These are phyloP conservation scores for Alternaria solani DNA, from an alignment of 2,329 filamentous ascomycete species.

Conservation along the genomic window DNA sequence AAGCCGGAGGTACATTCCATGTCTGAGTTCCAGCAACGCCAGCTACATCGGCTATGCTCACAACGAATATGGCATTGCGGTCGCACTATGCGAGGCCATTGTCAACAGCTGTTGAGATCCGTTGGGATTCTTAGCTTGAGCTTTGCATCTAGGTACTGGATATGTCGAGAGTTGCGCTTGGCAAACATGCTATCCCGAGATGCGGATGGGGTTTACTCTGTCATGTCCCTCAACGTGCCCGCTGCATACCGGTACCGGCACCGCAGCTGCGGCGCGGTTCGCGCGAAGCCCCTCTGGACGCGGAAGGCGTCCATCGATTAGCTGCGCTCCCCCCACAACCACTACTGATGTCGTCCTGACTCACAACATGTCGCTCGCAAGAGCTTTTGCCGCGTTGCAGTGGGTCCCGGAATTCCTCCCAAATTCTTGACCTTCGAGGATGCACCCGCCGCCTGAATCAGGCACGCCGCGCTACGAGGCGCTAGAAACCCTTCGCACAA, in stretches of 20 bases:
- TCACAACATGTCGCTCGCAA: background rate
- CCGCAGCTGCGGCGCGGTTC: constrained; percentile 3
- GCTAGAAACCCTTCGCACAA: constrained; percentile 5
- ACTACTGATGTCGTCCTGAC: background rate
- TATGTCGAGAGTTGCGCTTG: background rate
- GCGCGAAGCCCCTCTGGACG: background rate
- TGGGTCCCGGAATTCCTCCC: background rate
- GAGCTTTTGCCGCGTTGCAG: constrained; percentile 6
- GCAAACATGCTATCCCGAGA: background rate
- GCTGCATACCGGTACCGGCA: no score
- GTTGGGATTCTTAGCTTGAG: background rate
- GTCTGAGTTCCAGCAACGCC: no score
- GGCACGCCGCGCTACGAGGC: background rate
- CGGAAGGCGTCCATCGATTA: background rate
- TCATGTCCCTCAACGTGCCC: background rate
- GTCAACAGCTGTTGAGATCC: constrained; percentile 4
- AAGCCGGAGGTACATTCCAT: no score
- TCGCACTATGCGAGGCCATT: no score
- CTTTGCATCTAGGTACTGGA: background rate
- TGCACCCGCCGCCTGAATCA: constrained; percentile 8
- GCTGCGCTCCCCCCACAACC: background rate
- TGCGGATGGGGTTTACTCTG: background rate
- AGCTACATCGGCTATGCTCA: no score
- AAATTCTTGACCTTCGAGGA: constrained; percentile 4
- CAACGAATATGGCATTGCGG: no score